phyloP scores from a whole-genome alignment of 495 filamentous ascomycete genomes.

The Aspergillus nanangensis region DNA sequence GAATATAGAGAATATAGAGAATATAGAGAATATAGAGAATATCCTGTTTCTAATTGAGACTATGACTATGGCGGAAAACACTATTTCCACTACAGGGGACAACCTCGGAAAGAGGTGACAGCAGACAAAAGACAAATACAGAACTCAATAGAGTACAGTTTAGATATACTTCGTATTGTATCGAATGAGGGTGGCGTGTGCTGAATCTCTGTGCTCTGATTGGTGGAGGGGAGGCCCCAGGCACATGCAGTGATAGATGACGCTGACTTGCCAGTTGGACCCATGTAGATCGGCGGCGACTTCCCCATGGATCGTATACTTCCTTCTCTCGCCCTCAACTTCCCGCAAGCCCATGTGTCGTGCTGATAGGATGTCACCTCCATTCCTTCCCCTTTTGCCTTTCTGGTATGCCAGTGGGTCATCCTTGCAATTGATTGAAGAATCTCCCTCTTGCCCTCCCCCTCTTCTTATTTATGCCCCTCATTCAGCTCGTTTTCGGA shows the following conservation, averaged over 20 bases:
- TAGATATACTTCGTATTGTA: neutral
- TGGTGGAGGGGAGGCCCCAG: slow-evolving; percentile 10
- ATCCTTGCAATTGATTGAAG: slow-evolving; percentile 24
- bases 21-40: too few relatives aligned
- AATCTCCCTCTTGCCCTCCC: slow-evolving; percentile 9
- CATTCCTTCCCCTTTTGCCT: too few relatives aligned
- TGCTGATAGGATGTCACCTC: slow-evolving; percentile 33
- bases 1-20: too few relatives aligned
- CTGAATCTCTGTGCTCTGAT: slow-evolving; percentile 17
- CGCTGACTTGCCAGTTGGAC: slow-evolving; percentile 18
- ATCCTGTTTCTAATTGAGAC: too few relatives aligned
- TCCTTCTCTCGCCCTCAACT: too few relatives aligned
- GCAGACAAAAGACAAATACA: too few relatives aligned
- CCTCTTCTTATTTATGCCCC: slow-evolving; percentile 5
- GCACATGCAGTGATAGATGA: slow-evolving; percentile 16
- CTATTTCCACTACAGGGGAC: too few relatives aligned
- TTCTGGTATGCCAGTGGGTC: too few relatives aligned
- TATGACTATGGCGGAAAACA: too few relatives aligned
- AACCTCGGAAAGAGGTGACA: too few relatives aligned
- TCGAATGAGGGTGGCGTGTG: slow-evolving; percentile 16
- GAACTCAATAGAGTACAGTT: too few relatives aligned
- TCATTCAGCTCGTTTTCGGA: neutral
- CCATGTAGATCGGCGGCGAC: neutral
- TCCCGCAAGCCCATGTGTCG: slow-evolving; percentile 37
- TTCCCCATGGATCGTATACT: neutral